Base-by-base conservation (phyloP, 768 basidiomycete species). In the Russula griseocarnosa region DNA sequence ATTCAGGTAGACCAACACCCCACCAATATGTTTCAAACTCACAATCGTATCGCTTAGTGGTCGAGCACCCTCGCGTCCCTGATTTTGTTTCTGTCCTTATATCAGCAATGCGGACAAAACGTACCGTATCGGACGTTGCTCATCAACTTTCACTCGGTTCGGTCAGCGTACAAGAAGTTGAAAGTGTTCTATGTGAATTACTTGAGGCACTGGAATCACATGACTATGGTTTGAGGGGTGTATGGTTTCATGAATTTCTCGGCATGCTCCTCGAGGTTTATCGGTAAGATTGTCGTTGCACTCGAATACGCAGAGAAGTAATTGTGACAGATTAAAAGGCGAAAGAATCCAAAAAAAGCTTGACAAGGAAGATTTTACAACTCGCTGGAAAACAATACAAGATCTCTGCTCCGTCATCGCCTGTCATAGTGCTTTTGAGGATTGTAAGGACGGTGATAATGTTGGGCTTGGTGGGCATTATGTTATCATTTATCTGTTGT, bases 321-420 rank as follows among this genome's bases (percentile, higher is more conserved):
- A 60, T 28, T 63, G 34, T 53, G 24, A 26, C 66, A 81, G 80
- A 67, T 66, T 74, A 30, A 74, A 73, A 61, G 72, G 74, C 6
- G 71, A 66, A 57, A 61, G 55, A n/a, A 69, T 70, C 14, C 61
- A 65, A 26, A 71, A 72, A 16, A 72, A 72, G 13, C 53, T 72
- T 7, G 81, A 83, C 20, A 77, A 76, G 54, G 76, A 79, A 11
- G 61, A 73, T 5, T 69, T 84, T 28, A 74, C 76, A 26, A 74
- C 73, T 2, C 79, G 83, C n/a, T 86, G 83, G 81, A 77, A 78
- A 67, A 79, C 81, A n/a, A 82, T 82, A 3, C 85, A 84, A 59
- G 86, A 90, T 60, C 80, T 89, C 57, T 84, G 83, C 66, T 86
- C 88, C 8, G 61, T 92, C 18, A 73, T 75, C 24, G 82, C 87